These are phyloP conservation scores for Gnomoniopsis sp. DNA, from an alignment of 2,329 filamentous ascomycete species.

Conservation along the genomic window DNA sequence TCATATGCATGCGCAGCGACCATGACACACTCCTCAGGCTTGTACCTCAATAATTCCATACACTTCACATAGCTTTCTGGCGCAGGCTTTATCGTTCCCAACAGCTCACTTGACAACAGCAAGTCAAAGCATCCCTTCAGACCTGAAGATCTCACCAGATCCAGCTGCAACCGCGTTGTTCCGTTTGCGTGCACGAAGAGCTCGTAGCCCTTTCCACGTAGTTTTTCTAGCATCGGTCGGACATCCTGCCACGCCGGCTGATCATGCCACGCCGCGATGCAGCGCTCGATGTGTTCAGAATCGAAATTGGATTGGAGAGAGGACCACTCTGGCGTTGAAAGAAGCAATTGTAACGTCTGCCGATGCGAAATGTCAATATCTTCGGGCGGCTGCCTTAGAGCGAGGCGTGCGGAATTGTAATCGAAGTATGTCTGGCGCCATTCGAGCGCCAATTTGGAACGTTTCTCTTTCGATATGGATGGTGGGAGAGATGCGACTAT, in stretches of 20 bases:
- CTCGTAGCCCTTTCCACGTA: constrained; percentile 36
- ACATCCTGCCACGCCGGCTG: constrained; percentile 52
- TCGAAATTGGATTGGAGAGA: constrained; percentile 19
- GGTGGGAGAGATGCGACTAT: constrained; percentile 33
- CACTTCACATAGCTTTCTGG: constrained; percentile 43
- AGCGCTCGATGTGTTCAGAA: constrained; percentile 19
- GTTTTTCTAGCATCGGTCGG: constrained; percentile 32
- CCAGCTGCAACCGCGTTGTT: constrained; percentile 51
- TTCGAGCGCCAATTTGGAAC: constrained; percentile 42
- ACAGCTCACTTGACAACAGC: constrained; percentile 49
- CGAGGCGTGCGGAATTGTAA: constrained; percentile 37
- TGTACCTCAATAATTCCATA: constrained; percentile 39
- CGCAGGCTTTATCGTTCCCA: constrained; percentile 47
- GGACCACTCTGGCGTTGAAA: constrained; percentile 24
- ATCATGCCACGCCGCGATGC: constrained; percentile 43
- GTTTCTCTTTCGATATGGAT: constrained; percentile 26
- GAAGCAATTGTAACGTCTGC: constrained; percentile 34
- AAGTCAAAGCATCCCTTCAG: constrained; percentile 41
- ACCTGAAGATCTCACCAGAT: constrained; percentile 44
- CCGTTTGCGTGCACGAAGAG: constrained; percentile 53
- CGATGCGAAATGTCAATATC: constrained; percentile 50
- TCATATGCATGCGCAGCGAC: constrained; percentile 56
- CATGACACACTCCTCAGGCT: constrained; percentile 46
- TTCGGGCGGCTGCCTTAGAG: constrained; percentile 33
- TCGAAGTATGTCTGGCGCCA: constrained; percentile 51